phyloP scores from a whole-genome alignment of 2,329 filamentous ascomycete genomes.

The Cladosporium sp. region DNA sequence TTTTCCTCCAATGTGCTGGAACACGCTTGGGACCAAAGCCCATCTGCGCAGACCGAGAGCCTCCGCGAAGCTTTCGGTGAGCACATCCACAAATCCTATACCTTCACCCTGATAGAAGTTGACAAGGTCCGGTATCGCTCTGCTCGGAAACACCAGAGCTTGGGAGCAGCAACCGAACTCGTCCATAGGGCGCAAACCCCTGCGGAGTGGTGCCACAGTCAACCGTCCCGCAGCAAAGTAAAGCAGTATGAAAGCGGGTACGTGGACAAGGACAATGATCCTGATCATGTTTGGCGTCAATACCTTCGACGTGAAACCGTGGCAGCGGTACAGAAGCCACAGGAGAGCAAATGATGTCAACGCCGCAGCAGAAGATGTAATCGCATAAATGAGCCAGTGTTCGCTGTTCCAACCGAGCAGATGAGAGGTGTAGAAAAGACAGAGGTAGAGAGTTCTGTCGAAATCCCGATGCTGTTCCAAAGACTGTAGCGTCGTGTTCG shows the following conservation, averaged over 20 bases:
- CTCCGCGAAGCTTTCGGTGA: conserved; percentile 48
- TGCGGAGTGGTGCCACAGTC: conserved; percentile 41
- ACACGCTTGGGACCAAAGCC: conserved; percentile 45
- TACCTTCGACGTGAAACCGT: no score
- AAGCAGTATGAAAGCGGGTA: conserved; percentile 33
- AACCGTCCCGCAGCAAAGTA: conserved; percentile 44
- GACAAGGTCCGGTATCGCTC: conserved; percentile 32
- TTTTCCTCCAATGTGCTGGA: conserved; percentile 49
- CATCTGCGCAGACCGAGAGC: conserved; percentile 42
- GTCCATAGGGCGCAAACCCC: conserved; percentile 45
- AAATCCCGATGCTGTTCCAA: conserved; percentile 25
- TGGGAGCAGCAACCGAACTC: conserved; percentile 50
- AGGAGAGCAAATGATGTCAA: no score
- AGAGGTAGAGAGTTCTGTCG: conserved; percentile 42
- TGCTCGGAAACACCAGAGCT: conserved; percentile 46
- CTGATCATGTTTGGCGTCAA: conserved; percentile 24
- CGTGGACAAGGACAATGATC: no score
- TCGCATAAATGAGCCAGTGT: conserved; percentile 43
- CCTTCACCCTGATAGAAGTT: conserved; percentile 36
- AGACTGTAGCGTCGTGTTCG: conserved; percentile 4
- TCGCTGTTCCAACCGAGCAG: conserved; percentile 51
- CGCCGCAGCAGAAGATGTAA: conserved; percentile 34
- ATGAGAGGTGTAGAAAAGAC: conserved; percentile 51
- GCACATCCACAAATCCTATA: conserved; percentile 43
- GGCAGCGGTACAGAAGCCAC: no score